Evolutionary conservation across 2,329 filamentous ascomycete genomes (phyloP).

Genomic region (Colletotrichum sp.): DNA sequence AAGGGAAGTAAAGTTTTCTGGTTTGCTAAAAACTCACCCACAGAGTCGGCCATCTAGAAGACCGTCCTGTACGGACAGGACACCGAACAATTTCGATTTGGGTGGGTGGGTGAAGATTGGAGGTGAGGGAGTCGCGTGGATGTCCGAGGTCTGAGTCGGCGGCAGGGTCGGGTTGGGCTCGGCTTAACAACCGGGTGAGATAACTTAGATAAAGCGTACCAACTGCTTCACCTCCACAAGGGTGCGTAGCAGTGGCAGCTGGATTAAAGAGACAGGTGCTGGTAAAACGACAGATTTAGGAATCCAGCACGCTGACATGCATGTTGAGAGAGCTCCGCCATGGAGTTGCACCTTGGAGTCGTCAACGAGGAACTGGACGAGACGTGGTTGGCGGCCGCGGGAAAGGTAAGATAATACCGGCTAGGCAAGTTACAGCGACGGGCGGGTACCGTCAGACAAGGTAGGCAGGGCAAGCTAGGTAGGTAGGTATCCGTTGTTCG

Average conservation of each 20-base stretch:
- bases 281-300: background rate
- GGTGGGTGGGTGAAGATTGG: background rate
- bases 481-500: background rate
- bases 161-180: slow-evolving; percentile 8
- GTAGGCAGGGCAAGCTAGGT: background rate
- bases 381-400: background rate
- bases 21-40: slow-evolving; percentile 33
- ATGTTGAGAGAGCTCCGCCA: slow-evolving; percentile 18
- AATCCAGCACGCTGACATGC: slow-evolving; percentile 16
- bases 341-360: background rate
- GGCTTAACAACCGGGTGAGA: slow-evolving; percentile 7
- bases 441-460: slow-evolving; percentile 1
- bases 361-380: background rate
- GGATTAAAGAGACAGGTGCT: slow-evolving; percentile 5
- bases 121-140: background rate
- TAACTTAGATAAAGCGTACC: slow-evolving; percentile 4
- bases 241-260: background rate
- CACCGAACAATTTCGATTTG: background rate
- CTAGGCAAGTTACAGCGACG: background rate
- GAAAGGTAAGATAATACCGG: background rate
- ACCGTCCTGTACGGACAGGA: background rate
- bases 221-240: slow-evolving; percentile 2
- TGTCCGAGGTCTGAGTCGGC: slow-evolving; percentile 11
- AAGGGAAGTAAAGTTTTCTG: slow-evolving; percentile 10
- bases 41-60: slow-evolving; percentile 42